These are phyloP conservation scores for Cyberlindnera amylophila DNA, from an alignment of 805 yeast genomes.

Conservation along the genomic window DNA sequence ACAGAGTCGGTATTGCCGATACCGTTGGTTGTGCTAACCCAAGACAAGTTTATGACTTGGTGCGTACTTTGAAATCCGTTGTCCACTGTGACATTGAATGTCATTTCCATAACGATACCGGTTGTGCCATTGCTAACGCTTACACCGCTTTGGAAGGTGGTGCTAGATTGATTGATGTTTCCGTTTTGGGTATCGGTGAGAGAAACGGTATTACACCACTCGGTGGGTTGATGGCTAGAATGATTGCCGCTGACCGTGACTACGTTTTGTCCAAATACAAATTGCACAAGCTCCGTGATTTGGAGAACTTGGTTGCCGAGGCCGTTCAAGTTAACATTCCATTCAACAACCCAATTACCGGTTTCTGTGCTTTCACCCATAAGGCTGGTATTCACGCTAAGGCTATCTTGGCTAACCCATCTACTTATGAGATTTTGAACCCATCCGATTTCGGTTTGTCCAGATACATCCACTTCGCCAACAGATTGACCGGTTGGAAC, in stretches of 20 bases:
- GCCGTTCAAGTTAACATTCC: conserved; percentile 97
- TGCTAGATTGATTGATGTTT: conserved; percentile 89
- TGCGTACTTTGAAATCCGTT: conserved; percentile 87
- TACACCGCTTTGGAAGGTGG: conserved; percentile 98
- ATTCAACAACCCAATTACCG: conserved; percentile 97
- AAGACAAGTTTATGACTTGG: conserved; percentile 95
- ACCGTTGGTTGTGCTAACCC: conserved; percentile 99
- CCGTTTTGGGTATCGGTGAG: conserved; percentile 97
- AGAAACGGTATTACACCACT: conserved; percentile 97
- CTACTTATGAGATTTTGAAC: conserved; percentile 94
- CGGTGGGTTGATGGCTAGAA: conserved; percentile 98
- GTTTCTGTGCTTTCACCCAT: conserved; percentile 99
- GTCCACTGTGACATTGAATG: conserved; percentile 97
- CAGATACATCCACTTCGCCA: conserved; percentile 96
- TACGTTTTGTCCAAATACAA: conserved; percentile 93
- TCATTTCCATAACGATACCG: conserved; percentile 98
- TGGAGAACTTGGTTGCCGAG: conserved; percentile 94
- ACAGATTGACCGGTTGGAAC: conserved; percentile 98
- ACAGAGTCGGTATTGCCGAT: conserved; percentile 98
- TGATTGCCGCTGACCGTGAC: conserved; percentile 98
- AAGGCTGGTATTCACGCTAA: conserved; percentile 99
- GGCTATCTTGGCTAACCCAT: conserved; percentile 97
- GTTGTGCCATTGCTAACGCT: conserved; percentile 98
- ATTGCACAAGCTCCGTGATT: conserved; percentile 90
- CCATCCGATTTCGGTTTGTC: conserved; percentile 95